These are phyloP conservation scores for Kwoniella botswanensis DNA, from an alignment of 768 basidiomycete species.

Conservation along the genomic window DNA sequence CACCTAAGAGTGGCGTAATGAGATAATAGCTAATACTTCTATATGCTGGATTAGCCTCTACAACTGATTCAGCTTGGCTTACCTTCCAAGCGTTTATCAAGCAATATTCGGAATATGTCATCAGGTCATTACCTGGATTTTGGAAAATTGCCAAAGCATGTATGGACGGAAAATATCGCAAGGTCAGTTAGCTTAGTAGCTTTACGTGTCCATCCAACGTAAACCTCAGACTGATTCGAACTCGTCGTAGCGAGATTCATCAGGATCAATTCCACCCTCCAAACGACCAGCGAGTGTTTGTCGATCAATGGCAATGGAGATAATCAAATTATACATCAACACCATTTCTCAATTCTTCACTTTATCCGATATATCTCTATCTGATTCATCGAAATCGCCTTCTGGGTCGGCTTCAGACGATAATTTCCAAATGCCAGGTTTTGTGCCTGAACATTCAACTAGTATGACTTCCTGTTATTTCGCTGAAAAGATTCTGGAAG, in stretches of 20 bases:
- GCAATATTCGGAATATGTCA: conserved; percentile 80
- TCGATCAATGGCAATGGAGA: conserved; percentile 83
- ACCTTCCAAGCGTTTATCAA: conserved; percentile 78
- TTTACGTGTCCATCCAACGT: too few relatives aligned
- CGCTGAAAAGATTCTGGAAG: conserved; percentile 76
- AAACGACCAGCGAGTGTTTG: conserved; percentile 83
- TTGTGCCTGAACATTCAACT: conserved; percentile 67
- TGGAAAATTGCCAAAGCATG: conserved; percentile 91
- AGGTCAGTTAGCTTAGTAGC: conserved; percentile 62
- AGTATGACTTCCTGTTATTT: conserved; percentile 82
- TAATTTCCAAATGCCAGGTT: conserved; percentile 67
- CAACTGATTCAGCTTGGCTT: conserved; percentile 73
- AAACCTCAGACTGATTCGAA: too few relatives aligned
- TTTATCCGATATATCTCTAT: conserved; percentile 76
- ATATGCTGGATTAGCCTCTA: conserved; percentile 22
- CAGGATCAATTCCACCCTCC: conserved; percentile 59
- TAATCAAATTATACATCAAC: conserved; percentile 82
- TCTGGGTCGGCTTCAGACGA: conserved; percentile 19
- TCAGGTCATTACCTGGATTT: conserved; percentile 85
- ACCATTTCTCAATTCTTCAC: conserved; percentile 84
- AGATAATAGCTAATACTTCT: conserved; percentile 7
- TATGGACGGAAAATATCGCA: conserved; percentile 90
- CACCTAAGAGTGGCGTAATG: too few relatives aligned
- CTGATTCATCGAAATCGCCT: conserved; percentile 62
- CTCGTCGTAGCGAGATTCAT: conserved; percentile 39